phyloP scores from a whole-genome alignment of 192 early-diverging fungal genomes.

The Powellomyces hirtus region DNA sequence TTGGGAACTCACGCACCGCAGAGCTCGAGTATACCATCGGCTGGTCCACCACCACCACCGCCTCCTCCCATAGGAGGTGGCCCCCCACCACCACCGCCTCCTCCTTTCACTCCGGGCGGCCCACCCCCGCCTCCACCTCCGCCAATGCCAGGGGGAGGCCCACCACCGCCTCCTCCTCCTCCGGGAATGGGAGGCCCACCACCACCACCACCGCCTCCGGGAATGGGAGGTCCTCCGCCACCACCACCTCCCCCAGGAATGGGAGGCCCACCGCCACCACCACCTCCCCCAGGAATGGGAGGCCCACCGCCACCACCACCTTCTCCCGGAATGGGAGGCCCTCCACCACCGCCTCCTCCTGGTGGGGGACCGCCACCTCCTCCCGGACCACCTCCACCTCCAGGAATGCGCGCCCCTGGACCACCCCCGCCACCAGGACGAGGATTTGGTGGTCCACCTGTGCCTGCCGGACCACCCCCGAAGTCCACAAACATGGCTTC shows the following conservation, averaged over 20 bases:
- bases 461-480: slow-evolving; percentile 19
- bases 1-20: too few relatives aligned
- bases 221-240: slow-evolving; percentile 14
- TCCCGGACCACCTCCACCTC: slow-evolving; percentile 32
- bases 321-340: slow-evolving; percentile 26
- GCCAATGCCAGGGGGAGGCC: not conserved
- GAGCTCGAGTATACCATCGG: too few relatives aligned
- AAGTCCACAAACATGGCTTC: slow-evolving; percentile 45
- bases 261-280: slow-evolving; percentile 28
- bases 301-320: slow-evolving; percentile 42
- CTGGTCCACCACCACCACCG: not conserved
- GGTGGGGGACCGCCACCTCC: not conserved
- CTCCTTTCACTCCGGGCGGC: too few relatives aligned
- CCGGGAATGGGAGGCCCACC: slow-evolving; percentile 1
- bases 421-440: slow-evolving; percentile 26
- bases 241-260: slow-evolving; percentile 32
- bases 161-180: slow-evolving; percentile 39
- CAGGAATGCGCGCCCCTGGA: slow-evolving; percentile 10
- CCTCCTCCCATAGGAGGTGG: not conserved
- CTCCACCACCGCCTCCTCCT: not conserved
- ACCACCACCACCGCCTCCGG: slow-evolving; percentile 30
- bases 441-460: not conserved
- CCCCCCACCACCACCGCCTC: not conserved
- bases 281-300: slow-evolving; percentile 29
- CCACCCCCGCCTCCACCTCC: slow-evolving; percentile 35